phyloP scores from a whole-genome alignment of 176 grass and related monocot genomes.

The Dendrocalamus sinicus region DNA sequence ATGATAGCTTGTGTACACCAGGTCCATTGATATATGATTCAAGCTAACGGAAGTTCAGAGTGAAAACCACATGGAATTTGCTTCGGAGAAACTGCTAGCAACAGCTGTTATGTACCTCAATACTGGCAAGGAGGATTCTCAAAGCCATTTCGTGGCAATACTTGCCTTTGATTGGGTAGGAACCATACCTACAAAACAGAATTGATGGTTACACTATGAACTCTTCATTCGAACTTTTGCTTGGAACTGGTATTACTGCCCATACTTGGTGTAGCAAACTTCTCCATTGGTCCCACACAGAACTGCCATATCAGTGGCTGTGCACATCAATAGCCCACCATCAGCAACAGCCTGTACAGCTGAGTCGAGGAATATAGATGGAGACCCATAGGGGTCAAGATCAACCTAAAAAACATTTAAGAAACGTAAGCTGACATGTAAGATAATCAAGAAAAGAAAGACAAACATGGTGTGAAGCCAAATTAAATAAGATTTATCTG shows the following conservation, averaged over 20 bases:
- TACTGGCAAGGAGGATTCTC: constrained; percentile 96
- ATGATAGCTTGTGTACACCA: background rate
- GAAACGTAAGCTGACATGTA: constrained; percentile 6
- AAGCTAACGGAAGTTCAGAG: background rate
- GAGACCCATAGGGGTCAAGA: constrained; percentile 95
- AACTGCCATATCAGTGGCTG: constrained; percentile 97
- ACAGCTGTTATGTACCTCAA: constrained; percentile 65
- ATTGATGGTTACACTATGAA: constrained; percentile 41
- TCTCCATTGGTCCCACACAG: constrained; percentile 89
- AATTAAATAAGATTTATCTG: constrained; percentile 8
- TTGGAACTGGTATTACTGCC: background rate
- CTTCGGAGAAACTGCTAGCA: background rate
- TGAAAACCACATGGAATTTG: background rate
- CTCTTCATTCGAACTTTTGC: constrained; percentile 15
- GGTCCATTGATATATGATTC: constrained; percentile 2
- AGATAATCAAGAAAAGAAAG: constrained; percentile 19
- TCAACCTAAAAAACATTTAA: constrained; percentile 61
- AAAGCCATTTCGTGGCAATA: constrained; percentile 99
- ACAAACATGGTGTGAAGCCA: background rate
- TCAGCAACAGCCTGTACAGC: constrained; percentile 89
- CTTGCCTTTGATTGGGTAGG: constrained; percentile 89
- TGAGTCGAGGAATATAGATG: constrained; percentile 91
- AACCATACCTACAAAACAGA: constrained; percentile 81
- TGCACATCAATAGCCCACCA: constrained; percentile 93
- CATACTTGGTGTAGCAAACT: constrained; percentile 98